Conservation (phyloP, 2,329 filamentous ascomycete genomes). For the Paraphaeosphaeria minitans region DNA sequence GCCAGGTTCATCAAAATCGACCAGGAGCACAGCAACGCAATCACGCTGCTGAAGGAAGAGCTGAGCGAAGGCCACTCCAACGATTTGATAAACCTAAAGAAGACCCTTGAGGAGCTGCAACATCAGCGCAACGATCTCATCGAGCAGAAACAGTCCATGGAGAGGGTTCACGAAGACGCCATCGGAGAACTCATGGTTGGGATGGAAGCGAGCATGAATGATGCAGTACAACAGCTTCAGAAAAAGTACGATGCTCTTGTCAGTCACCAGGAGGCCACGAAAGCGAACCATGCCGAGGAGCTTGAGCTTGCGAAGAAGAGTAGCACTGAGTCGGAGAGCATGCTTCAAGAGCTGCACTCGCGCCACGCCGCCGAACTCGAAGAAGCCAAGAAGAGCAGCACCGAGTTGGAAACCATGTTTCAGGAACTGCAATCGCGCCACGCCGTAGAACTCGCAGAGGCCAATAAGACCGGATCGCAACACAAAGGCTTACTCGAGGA, state of each 20-base stretch:
- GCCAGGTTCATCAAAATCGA: constrained; percentile 30
- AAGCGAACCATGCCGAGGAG: constrained; percentile 27
- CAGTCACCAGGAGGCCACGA: constrained; percentile 25
- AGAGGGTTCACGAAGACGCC: constrained; percentile 41
- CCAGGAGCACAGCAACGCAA: constrained; percentile 38
- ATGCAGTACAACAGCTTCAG: constrained; percentile 41
- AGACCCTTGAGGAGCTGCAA: constrained; percentile 35
- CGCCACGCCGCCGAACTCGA: constrained; percentile 27
- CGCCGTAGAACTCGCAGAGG: constrained; percentile 24
- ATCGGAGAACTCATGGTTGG: constrained; percentile 42
- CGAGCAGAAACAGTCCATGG: constrained; percentile 36
- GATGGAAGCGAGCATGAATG: constrained; percentile 41
- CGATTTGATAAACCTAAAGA: constrained; percentile 27
- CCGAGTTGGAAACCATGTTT: constrained; percentile 22
- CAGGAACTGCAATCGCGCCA: constrained; percentile 23
- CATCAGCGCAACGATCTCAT: constrained; percentile 33
- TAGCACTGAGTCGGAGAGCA: constrained; percentile 21
- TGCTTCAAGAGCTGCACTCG: constrained; percentile 24
- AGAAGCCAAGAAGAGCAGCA: constrained; percentile 18
- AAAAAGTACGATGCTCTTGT: constrained; percentile 39
- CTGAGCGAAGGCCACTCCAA: constrained; percentile 38
- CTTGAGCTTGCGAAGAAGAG: constrained; percentile 26
- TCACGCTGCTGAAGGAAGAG: constrained; percentile 36
- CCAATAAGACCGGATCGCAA: constrained; percentile 21
- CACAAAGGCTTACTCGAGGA: constrained; percentile 21